Evolutionary conservation across 2,329 filamentous ascomycete genomes (phyloP), one percentile per base, ranked within the genome.

Genomic region (Penicillium expansum): DNA sequence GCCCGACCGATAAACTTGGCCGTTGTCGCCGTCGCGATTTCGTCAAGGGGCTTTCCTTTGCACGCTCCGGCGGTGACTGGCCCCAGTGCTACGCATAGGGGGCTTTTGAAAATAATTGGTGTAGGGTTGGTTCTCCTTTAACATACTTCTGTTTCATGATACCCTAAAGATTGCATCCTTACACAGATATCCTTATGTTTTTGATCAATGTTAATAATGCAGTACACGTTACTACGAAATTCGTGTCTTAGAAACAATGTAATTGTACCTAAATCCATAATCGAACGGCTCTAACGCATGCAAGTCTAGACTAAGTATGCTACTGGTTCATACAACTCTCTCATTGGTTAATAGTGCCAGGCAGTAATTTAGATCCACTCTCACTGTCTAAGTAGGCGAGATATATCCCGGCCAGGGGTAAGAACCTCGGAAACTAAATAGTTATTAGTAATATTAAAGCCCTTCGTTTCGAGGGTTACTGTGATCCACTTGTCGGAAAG

Each of bases 1-100:
- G 92, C 72, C 81, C 80, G 11, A 86, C 81, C 4, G 91, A 96
- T 73, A 67, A 73, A 48, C 73, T 87, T 50, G 92, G 92, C 2
- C 80, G 89, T 30, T 97, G 92, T 71, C 82, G 70, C 60, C 70
- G 95, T 58, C 77, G 79, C 60, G 82, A 80, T 11, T 96, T 93
- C 74, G 82, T 97, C 14, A 77, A 89, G 30, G 90, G 89, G 61
- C 76, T 96, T 67, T 82, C 79, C 48, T 96, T 94, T 80, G 89
- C 89, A 2, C 82, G 81, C 63, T 74, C 71, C 9, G 90, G 89
- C 14, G 92, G 92, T 0, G 74, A 83, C 45, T 97, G 92, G 92
- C 79, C 81, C 53, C 69, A 81, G 58, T 95, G 91, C 71, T 78
- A 72, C 66, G 49, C 45, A 42, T 68, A 63, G 32, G 5, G 7